Conservation (phyloP, 2,329 filamentous ascomycete species). For the Aspergillus sp. region DNA sequence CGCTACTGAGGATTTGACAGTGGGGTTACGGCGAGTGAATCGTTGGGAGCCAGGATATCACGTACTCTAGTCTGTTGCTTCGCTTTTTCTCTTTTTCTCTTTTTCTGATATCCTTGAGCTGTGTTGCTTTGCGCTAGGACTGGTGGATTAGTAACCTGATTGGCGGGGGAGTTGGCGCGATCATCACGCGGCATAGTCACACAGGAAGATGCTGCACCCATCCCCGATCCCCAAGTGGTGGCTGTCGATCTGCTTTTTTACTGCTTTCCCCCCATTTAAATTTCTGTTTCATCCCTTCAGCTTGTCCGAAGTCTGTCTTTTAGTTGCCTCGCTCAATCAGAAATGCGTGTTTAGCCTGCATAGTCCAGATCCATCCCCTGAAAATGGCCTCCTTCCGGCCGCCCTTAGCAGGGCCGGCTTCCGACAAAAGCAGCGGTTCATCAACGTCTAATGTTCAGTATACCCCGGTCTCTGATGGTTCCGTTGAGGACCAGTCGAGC, state of each 20-base stretch:
- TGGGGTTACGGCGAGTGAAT: not conserved
- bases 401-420: slow-evolving; percentile 25
- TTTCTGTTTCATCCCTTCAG: not conserved
- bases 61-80: not conserved
- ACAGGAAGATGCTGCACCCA: not conserved
- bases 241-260: not conserved
- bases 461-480: slow-evolving; percentile 36
- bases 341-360: slow-evolving; percentile 3
- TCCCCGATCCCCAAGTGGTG: too few species aligned
- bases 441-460: slow-evolving; percentile 27
- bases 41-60: not conserved
- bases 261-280: not conserved
- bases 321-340: not conserved
- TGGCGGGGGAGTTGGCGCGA: slow-evolving; percentile 6
- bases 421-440: slow-evolving; percentile 23
- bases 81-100: not conserved
- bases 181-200: slow-evolving; percentile 8
- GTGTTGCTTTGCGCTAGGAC: not conserved
- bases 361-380: not conserved
- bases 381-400: slow-evolving; percentile 25
- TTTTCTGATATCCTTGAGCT: not conserved
- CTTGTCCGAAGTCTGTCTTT: not conserved
- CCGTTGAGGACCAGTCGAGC: slow-evolving; percentile 24
- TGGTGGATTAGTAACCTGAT: slow-evolving; percentile 1
- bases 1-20: not conserved